A percentile compares a stretch with the other conserved stretches of the same genome.
These are phyloP conservation scores for Aspergillus campestris DNA, from an alignment of 495 filamentous ascomycete species.

Conservation along the genomic window DNA sequence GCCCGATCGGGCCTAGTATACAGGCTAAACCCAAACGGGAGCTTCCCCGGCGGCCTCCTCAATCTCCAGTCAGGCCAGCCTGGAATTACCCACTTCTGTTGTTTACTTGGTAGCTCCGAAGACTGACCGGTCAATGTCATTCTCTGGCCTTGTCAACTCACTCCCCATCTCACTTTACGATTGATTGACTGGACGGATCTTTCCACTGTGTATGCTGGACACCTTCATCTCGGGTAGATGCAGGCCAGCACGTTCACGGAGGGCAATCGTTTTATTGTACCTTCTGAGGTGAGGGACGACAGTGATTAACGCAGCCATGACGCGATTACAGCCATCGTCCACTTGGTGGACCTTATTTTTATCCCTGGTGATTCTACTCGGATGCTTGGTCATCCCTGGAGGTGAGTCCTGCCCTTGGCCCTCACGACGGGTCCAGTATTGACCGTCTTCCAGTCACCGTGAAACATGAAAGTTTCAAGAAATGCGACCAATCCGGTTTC, in stretches of 20 bases:
- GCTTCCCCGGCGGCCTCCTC: slow-evolving; percentile 14
- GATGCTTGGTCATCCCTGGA: slow-evolving; percentile 32
- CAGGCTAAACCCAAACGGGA: slow-evolving; percentile 7
- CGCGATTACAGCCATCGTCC: slow-evolving; percentile 41
- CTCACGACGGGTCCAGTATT: neutral
- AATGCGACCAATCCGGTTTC: slow-evolving; percentile 88
- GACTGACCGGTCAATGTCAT: neutral
- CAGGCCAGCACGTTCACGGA: slow-evolving; percentile 18
- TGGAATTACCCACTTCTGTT: slow-evolving; percentile 22
- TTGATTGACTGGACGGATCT: no score
- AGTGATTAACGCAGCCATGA: slow-evolving; percentile 23
- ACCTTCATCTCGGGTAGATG: slow-evolving; percentile 26
- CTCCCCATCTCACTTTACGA: no score
- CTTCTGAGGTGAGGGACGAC: slow-evolving; percentile 29
- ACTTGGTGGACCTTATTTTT: slow-evolving; percentile 47
- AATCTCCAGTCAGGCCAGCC: slow-evolving; percentile 32
- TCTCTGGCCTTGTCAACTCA: no score
- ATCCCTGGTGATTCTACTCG: slow-evolving; percentile 29
- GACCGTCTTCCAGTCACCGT: slow-evolving; percentile 52
- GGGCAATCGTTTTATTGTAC: slow-evolving; percentile 9
- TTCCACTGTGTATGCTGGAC: slow-evolving; percentile 14
- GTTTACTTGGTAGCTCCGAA: slow-evolving; percentile 3
- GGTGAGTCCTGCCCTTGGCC: slow-evolving; percentile 14
- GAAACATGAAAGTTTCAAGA: slow-evolving; percentile 95
- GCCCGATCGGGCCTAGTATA: slow-evolving; percentile 9